Base-by-base conservation (phyloP, 208 protist genomes). In the Entamoeba invadens region DNA sequence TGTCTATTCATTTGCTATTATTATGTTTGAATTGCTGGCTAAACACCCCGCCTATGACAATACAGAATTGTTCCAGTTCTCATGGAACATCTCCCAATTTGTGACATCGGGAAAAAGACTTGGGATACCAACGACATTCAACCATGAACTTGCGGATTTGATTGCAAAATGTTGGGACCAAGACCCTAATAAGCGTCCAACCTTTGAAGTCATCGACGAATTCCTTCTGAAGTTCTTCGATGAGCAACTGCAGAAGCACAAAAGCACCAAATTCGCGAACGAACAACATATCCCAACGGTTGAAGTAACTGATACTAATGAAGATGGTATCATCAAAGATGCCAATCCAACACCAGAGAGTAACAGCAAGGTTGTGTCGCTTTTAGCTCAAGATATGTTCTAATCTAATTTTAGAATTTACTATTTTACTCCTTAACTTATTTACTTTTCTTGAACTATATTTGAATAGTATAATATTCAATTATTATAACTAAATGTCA, bases 1-100 rank as follows among this genome's bases (percentile, higher is more conserved):
- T 95, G 95, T 97, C 4, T 97, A 95, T 50, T 94, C 93, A 0
- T 96, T 95, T 95, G 96, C 94, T 16, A 94, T 97, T 31, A 94
- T 97, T 1, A 68, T 96, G 45, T 94, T 51, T 0, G 95, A 96
- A 50, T 92, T 96, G 18, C 91, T 96, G 35, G 96, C 96, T 31
- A 91, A 95, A 91, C 35, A 93, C n/a, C 57, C 45, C 6, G 94
- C 95, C 44, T 95, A 93, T 91, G 44, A 35, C 21, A 38, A 93
- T 45, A n/a, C n/a, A n/a, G n/a, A n/a, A n/a, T n/a, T n/a, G n/a
- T 45, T 93, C 46, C 12, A 72, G 57, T 77, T 45, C 44, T 21
- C 38, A 44, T n/a, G n/a, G n/a, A n/a, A n/a, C n/a, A n/a, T n/a
- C n/a, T 91, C n/a, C 2, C 45, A 93, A 45, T 44, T 92, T 21